These are phyloP conservation scores for Diplodia seriata DNA, from an alignment of 2,329 filamentous ascomycete species.

Conservation along the genomic window DNA sequence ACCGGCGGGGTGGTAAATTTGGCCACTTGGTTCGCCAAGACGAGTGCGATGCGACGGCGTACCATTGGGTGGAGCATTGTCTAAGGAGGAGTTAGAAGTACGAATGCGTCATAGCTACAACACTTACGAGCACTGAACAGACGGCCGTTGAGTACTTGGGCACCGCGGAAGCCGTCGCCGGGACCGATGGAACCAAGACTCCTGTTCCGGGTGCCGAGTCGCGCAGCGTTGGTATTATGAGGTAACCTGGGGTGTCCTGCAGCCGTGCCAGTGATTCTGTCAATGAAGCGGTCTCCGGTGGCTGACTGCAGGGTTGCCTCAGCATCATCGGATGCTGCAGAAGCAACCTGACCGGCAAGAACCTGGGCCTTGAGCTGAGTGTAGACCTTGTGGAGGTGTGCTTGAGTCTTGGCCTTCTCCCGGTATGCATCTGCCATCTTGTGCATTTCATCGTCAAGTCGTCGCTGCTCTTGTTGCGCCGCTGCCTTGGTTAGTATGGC, in stretches of 20 bases:
- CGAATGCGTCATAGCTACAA: not conserved
- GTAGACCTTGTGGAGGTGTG: slow-evolving; percentile 70
- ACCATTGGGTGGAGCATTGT: slow-evolving; percentile 37
- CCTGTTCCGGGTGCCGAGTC: slow-evolving; percentile 17
- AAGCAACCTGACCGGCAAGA: slow-evolving; percentile 61
- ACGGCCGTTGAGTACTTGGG: slow-evolving; percentile 5
- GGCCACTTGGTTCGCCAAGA: slow-evolving; percentile 41
- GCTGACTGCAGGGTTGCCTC: slow-evolving; percentile 40
- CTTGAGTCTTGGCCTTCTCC: slow-evolving; percentile 73
- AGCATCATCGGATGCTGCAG: slow-evolving; percentile 60
- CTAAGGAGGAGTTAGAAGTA: slow-evolving; percentile 33
- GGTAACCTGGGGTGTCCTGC: slow-evolving; percentile 10
- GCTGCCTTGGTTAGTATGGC: slow-evolving; percentile 44
- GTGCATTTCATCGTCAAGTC: slow-evolving; percentile 72
- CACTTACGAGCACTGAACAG: slow-evolving; percentile 4
- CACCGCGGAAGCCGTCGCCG: slow-evolving; percentile 33
- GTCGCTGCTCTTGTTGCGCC: slow-evolving; percentile 67
- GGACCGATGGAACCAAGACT: slow-evolving; percentile 32
- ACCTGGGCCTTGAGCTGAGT: slow-evolving; percentile 63
- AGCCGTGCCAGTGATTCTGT: slow-evolving; percentile 39
- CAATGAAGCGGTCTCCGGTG: slow-evolving; percentile 40
- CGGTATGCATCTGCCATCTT: slow-evolving; percentile 71
- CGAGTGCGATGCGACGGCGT: slow-evolving; percentile 42
- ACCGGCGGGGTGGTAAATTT: slow-evolving; percentile 36
- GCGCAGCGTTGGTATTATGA: not conserved